Conservation (phyloP, 345 rosid genomes). For the Syzygium oleosum region DNA sequence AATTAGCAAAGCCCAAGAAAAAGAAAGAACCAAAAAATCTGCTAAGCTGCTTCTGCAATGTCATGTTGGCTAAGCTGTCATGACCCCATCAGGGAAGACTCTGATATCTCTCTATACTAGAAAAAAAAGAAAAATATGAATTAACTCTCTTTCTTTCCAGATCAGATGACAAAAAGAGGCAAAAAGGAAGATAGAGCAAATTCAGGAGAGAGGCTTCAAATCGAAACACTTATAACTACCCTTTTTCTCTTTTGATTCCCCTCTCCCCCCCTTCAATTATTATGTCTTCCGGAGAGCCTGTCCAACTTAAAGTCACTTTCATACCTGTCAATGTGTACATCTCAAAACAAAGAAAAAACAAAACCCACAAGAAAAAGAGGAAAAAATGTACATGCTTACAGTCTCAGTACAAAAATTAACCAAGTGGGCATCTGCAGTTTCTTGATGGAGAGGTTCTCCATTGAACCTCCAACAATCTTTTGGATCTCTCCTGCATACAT, state of each 20-base stretch:
- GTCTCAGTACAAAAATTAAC: not conserved
- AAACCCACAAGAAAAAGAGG: not conserved
- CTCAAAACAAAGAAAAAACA: conserved; percentile 3
- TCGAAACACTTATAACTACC: conserved; percentile 12
- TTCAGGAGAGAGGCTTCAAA: conserved; percentile 25
- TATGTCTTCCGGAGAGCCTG: conserved; percentile 27
- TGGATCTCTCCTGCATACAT: not conserved
- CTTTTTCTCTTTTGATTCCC: conserved; percentile 9
- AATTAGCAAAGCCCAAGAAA: not conserved
- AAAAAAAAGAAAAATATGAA: not conserved
- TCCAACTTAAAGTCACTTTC: conserved; percentile 34
- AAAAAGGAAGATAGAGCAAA: conserved; percentile 29
- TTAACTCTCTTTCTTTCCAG: conserved; percentile 32
- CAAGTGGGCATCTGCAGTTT: not conserved
- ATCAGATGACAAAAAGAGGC: conserved; percentile 27
- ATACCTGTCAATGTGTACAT: conserved; percentile 3
- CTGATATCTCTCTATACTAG: conserved; percentile 16
- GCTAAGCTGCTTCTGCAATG: conserved; percentile 7
- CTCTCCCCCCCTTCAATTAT: conserved; percentile 34
- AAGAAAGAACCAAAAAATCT: not conserved
- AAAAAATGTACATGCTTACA: not conserved
- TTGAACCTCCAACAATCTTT: not conserved
- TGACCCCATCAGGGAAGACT: conserved; percentile 32
- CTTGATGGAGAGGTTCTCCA: not conserved
- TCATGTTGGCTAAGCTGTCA: conserved; percentile 37